These are phyloP conservation scores for Polyplosphaeria fusca DNA, from an alignment of 495 filamentous ascomycete genomes.

Conservation along the genomic window DNA sequence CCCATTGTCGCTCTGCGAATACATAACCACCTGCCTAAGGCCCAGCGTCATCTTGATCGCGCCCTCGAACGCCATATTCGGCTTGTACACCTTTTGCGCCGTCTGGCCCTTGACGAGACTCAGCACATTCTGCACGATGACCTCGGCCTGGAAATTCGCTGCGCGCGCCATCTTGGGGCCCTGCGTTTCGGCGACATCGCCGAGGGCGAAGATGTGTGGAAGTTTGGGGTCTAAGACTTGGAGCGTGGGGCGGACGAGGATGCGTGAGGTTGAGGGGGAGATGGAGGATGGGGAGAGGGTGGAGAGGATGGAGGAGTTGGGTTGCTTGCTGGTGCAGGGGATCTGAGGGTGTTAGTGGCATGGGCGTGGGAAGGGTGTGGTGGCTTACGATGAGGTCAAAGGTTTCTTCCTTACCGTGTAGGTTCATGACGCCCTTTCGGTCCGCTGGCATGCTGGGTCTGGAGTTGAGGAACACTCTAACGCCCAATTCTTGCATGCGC, in stretches of 20 bases:
- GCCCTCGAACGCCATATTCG: slow-evolving; percentile 19
- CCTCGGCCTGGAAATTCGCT: slow-evolving; percentile 49
- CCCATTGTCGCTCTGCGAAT: slow-evolving; percentile 7
- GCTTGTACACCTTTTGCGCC: slow-evolving; percentile 36
- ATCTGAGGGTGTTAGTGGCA: slow-evolving; percentile 36
- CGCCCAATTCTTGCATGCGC: slow-evolving; percentile 43
- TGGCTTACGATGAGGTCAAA: slow-evolving; percentile 42
- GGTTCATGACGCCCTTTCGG: slow-evolving; percentile 9
- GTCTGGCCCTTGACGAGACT: slow-evolving; percentile 41
- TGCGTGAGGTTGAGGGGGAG: slow-evolving; percentile 47
- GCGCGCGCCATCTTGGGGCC: slow-evolving; percentile 56
- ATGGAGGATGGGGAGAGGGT: slow-evolving; percentile 47
- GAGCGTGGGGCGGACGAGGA: slow-evolving; percentile 55
- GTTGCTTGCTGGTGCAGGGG: slow-evolving; percentile 56
- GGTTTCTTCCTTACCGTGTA: slow-evolving; percentile 30
- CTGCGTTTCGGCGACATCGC: slow-evolving; percentile 60
- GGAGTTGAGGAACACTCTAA: slow-evolving; percentile 47
- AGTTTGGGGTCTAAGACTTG: slow-evolving; percentile 52
- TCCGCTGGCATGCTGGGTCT: slow-evolving; percentile 19
- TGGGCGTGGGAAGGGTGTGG: background rate
- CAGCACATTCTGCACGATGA: slow-evolving; percentile 55
- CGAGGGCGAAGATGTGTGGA: slow-evolving; percentile 55
- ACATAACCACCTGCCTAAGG: background rate
- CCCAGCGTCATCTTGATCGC: slow-evolving; percentile 32
- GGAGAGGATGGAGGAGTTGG: slow-evolving; percentile 52